Evolutionary conservation across 2,329 filamentous ascomycete species (phyloP), one percentile per base, ranked within the genome.

Genomic region (Cercospora brassicicola): DNA sequence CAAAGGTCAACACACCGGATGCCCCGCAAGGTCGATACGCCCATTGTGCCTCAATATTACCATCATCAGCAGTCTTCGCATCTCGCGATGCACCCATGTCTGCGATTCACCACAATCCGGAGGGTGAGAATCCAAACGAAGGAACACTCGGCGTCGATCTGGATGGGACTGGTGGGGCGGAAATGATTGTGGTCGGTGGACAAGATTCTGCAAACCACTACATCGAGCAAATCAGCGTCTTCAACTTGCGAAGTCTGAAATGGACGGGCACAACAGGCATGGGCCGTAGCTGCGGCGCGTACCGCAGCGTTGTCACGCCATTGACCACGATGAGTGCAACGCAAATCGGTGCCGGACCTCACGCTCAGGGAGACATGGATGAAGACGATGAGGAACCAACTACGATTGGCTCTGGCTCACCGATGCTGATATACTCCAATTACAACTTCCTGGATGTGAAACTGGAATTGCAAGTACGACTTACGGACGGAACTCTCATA

Each of bases 371-470:
- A 13, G 77, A 81, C 4, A 73, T 79, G 18, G 79, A 83, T 26
- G 76, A 81, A 67, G 78, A 78, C 64, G 71, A 79, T 75, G 69
- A 76, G 61, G 72, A 81, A 71, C 66, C 79, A 7, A 60, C 67
- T 18, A 67, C 76, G 60, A 78, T 76, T 53, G 76, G 73, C 20
- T 81, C 79, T 20, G 86, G 85, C 15, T 84, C 86, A 6, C 84
- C 88, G 2, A 97, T 98, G 93, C 86, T 99, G 70, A 96, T 99
- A 56, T 99, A 99, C 79, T 98, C 94, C 26, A 99, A 99, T 78
- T 99, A 99, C 81, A 98, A 99, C 80, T 99, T 99, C 76, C 80
- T 99, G 65, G 94, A 99, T 75, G 95, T 99, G 72, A 98, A 97
- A 78, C 83, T 99, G 26, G 95, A 99, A 79, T 83, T 99, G 42